Percentiles rank a stretch among this genome's conserved stretches.
Conservation (phyloP, 768 basidiomycete genomes). For the Gymnopilus junonius region DNA sequence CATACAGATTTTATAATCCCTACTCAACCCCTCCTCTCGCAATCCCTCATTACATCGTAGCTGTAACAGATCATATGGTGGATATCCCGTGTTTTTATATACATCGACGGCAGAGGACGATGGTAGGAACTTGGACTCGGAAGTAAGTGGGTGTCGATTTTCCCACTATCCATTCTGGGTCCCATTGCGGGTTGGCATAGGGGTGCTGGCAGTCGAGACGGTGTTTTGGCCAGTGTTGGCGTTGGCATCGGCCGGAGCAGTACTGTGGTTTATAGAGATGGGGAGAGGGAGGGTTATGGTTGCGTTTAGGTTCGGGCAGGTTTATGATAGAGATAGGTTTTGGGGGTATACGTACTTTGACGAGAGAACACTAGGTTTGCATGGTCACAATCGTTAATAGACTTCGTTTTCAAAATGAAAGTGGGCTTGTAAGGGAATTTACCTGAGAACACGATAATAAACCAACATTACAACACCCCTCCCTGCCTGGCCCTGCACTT, state of each 20-base stretch:
- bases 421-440: neutral
- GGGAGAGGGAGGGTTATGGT: too few species aligned
- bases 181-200: constrained; percentile 32
- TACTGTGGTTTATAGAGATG: constrained; percentile 27
- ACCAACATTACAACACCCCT: constrained; percentile 22
- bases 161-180: constrained; percentile 39
- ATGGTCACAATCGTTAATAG: neutral
- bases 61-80: constrained; percentile 38
- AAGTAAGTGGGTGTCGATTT: constrained; percentile 28
- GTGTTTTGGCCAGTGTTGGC: constrained; percentile 40
- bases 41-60: constrained; percentile 37
- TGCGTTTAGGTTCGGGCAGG: too few species aligned
- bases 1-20: constrained; percentile 39
- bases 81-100: constrained; percentile 28
- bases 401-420: neutral
- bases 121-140: constrained; percentile 9
- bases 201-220: constrained; percentile 38
- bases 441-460: constrained; percentile 35
- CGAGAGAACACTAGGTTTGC: constrained; percentile 23
- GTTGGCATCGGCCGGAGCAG: constrained; percentile 39
- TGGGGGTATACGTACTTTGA: constrained; percentile 27
- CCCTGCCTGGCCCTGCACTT: neutral
- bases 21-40: constrained; percentile 12
- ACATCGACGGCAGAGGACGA: constrained; percentile 15
- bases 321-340: too few species aligned